phyloP scores from a whole-genome alignment of 2,329 filamentous ascomycete genomes.

The Amauroascus verrucosus region DNA sequence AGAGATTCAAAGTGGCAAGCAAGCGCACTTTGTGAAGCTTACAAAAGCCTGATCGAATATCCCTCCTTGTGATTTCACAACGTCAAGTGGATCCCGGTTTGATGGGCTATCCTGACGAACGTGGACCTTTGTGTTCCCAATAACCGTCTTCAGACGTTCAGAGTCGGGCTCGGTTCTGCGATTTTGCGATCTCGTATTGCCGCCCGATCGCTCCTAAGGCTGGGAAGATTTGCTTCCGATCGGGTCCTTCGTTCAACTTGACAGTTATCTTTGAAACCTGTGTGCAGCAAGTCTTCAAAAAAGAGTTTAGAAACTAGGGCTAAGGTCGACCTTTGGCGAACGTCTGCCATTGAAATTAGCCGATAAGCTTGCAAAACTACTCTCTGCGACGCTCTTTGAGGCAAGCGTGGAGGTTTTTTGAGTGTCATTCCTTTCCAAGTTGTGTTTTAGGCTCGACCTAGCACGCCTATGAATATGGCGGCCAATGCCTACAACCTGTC shows the following conservation, averaged over 20 bases:
- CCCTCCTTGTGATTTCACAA: constrained; percentile 3
- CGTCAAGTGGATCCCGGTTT: background rate
- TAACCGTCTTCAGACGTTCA: constrained; percentile 6
- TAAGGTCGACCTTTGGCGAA: background rate
- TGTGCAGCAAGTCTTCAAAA: background rate
- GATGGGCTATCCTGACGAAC: constrained; percentile 7
- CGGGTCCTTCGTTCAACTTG: background rate
- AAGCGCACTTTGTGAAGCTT: background rate
- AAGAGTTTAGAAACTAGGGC: background rate
- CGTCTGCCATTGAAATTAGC: too few relatives aligned
- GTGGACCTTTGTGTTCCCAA: constrained; percentile 7
- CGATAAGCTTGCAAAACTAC: too few relatives aligned
- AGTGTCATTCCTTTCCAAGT: background rate
- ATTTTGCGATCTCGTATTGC: constrained; percentile 8
- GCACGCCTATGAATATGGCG: background rate
- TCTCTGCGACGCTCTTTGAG: too few relatives aligned
- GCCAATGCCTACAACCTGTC: background rate
- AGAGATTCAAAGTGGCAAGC: background rate
- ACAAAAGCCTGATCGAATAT: background rate
- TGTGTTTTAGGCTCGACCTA: background rate
- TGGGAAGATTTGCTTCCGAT: background rate
- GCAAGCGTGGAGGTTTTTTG: background rate
- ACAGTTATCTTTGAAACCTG: background rate
- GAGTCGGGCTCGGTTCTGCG: constrained; percentile 6
- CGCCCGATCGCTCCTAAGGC: constrained; percentile 7